Conservation (phyloP, 495 filamentous ascomycete species). For the Hypoxylon cercidicola region DNA sequence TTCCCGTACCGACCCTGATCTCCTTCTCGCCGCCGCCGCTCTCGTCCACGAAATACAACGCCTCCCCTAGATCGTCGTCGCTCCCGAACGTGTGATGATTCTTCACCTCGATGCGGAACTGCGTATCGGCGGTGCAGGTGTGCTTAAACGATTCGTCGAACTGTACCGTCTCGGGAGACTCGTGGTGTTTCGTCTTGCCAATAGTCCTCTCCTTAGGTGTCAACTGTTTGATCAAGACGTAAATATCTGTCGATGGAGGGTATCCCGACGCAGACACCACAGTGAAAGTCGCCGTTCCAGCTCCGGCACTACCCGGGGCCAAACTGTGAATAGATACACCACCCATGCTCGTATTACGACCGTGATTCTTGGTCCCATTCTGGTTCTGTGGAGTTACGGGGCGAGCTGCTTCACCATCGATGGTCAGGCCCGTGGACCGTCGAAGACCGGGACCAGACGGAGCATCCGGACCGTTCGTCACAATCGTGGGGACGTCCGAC, state of each 20-base stretch:
- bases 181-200: constrained; percentile 86
- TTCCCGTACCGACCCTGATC: constrained; percentile 74
- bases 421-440: constrained; percentile 46
- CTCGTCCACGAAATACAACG: constrained; percentile 89
- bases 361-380: constrained; percentile 59
- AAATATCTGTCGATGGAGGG: constrained; percentile 80
- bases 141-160: constrained; percentile 85
- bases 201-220: constrained; percentile 77
- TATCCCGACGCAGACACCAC: constrained; percentile 83
- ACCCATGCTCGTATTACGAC: constrained; percentile 74
- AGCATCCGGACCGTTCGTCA: constrained; percentile 52
- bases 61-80: constrained; percentile 84
- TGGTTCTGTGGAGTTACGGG: constrained; percentile 54
- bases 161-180: constrained; percentile 66
- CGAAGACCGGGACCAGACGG: constrained; percentile 46
- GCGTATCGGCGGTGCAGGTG: constrained; percentile 80
- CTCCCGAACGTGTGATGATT: constrained; percentile 83
- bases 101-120: constrained; percentile 86
- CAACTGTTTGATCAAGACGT: constrained; percentile 76
- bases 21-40: constrained; percentile 79
- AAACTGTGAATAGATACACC: constrained; percentile 68
- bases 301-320: constrained; percentile 63
- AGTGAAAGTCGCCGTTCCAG: constrained; percentile 82
- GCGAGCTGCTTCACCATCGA: constrained; percentile 41
- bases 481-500: constrained; percentile 57